Base-by-base conservation (phyloP, 768 basidiomycete genomes). In the Mycena floridula region DNA sequence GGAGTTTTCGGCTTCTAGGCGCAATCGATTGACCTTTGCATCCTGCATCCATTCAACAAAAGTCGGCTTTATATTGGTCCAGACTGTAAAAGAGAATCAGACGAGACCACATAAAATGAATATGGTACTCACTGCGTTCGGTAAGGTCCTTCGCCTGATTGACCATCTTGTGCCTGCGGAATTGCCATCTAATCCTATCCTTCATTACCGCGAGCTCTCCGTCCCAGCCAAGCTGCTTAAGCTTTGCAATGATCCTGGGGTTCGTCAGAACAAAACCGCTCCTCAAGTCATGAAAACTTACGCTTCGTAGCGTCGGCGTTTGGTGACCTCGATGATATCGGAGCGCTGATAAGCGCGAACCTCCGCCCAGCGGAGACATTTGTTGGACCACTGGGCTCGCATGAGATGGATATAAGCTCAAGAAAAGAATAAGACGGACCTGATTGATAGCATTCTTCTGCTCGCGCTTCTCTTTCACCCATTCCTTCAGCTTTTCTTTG, bases 111-210 rank as follows among this genome's bases (percentile, higher is more conserved):
- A n/a, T n/a, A n/a, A n/a, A n/a, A n/a, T n/a, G n/a, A n/a, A n/a
- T n/a, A n/a, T n/a, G 21, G 12, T 15, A 35, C 32, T 13, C 18
- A 35, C 32, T 18, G 7, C 32, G 32, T 7, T 35, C 32, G 13
- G 32, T 35, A 18, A 35, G 32, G 32, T 35, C 32, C 18, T 35
- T 35, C 15, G 32, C 32, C 13, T 15, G 15, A 35, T 35, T 13
- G 18, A 35, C 32, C 32, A 35, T 13, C 7, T 35, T 35, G 7
- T 35, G 32, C 4, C 15, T 15, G 32, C 15, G 18, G 32, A 35
- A 18, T 30, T 30, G 9, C 9, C 9, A 37, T 65, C 63, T 9
- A 30, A 9, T 16, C 9, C 16, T 9, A 9, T 38, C 21, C 9
- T 13, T 12, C 9, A 9, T 22, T 9, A 4, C 13, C 13, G 15